Evolutionary conservation across 345 rosid species (phyloP).

Genomic region (Euphorbia lathyris): DNA sequence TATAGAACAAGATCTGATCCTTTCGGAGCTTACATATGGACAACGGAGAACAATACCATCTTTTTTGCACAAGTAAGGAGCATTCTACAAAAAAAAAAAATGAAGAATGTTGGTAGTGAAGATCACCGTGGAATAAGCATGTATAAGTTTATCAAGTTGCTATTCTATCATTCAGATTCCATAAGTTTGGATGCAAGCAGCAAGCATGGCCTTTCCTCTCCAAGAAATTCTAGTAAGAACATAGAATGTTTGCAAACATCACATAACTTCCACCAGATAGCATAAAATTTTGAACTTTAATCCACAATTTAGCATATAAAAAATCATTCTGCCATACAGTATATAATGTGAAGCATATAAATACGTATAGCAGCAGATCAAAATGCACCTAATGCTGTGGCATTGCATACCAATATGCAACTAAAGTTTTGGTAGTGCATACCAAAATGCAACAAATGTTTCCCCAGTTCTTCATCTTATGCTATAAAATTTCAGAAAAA

Average conservation of each 20-base stretch:
- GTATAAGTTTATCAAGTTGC: not conserved
- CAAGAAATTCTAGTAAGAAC: constrained; percentile 2
- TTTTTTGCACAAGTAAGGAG: constrained; percentile 88
- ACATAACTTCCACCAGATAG: not conserved
- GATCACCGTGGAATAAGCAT: not conserved
- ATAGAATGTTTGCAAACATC: not conserved
- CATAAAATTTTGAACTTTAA: not conserved
- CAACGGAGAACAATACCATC: constrained; percentile 96
- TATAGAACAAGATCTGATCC: constrained; percentile 1
- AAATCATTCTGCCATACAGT: not conserved
- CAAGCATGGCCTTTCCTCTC: not conserved
- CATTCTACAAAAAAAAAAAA: constrained; percentile 43
- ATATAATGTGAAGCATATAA: not conserved
- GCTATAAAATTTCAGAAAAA: not conserved
- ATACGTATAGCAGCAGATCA: not conserved
- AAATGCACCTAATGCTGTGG: not conserved
- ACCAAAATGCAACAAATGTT: not conserved
- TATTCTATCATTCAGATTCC: not conserved
- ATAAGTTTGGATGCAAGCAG: not conserved
- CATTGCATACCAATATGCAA: not conserved
- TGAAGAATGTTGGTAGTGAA: constrained; percentile 9
- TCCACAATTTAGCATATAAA: not conserved
- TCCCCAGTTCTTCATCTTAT: not conserved
- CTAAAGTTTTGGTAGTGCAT: not conserved
- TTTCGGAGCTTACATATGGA: constrained; percentile 63